Conservation (phyloP, 2,329 filamentous ascomycete genomes). For the Exophiala sp. region DNA sequence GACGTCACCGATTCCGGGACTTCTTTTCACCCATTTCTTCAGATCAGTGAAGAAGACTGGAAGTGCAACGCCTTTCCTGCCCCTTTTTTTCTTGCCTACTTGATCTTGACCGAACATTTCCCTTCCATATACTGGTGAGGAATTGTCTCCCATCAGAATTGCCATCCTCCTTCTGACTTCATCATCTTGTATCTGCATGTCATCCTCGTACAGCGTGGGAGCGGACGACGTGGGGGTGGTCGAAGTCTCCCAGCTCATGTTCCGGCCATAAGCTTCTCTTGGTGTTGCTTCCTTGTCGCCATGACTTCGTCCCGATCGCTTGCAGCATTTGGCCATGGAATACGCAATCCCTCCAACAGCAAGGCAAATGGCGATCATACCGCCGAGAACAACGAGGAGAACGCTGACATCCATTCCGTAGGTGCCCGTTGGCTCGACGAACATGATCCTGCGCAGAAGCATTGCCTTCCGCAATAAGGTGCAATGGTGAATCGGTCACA, state of each 20-base stretch:
- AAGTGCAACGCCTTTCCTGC: background rate
- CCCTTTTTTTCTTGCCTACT: background rate
- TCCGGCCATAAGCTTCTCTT: background rate
- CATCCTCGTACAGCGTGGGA: background rate
- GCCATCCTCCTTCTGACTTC: slow-evolving; percentile 2
- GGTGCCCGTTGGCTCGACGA: background rate
- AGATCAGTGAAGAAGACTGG: background rate
- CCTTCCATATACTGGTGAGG: background rate
- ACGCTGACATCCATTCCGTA: background rate
- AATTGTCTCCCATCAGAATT: background rate
- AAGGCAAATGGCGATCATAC: background rate
- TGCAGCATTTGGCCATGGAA: background rate
- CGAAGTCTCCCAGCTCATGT: background rate
- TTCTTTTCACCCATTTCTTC: no score
- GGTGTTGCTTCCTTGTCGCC: background rate
- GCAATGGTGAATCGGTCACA: background rate
- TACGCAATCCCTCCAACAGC: background rate
- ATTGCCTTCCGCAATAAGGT: background rate
- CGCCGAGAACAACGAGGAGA: background rate
- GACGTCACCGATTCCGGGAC: no score
- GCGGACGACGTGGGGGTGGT: background rate
- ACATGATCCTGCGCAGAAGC: background rate
- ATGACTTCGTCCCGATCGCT: background rate
- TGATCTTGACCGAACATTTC: background rate
- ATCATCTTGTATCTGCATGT: background rate